Evolutionary conservation across 192 early-diverging fungal genomes (phyloP).

Genomic region (Spizellomyces sp.): DNA sequence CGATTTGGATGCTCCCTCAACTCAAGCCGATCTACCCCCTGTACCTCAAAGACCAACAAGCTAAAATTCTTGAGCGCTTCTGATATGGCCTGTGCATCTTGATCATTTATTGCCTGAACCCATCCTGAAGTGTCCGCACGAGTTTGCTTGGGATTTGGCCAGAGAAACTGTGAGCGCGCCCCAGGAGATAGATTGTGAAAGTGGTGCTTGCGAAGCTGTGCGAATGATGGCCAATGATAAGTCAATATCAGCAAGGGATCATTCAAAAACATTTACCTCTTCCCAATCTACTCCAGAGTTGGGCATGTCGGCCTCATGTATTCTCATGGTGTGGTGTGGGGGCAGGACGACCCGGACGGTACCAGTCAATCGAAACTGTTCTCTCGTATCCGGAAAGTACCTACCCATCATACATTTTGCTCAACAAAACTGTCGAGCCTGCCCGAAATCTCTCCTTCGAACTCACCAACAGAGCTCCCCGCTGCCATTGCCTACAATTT

Average conservation of each 20-base stretch:
- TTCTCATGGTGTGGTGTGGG: not conserved
- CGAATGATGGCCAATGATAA: not conserved
- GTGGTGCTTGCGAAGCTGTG: constrained; percentile 13
- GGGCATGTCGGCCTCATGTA: not conserved
- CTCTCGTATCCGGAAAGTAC: constrained; percentile 21
- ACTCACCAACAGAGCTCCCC: constrained; percentile 19
- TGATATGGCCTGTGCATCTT: not conserved
- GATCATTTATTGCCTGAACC: not conserved
- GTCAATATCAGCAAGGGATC: not conserved
- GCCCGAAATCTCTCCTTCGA: too few species aligned
- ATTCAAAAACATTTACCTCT: not conserved
- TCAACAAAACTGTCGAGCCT: not conserved
- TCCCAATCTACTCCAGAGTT: constrained; percentile 5
- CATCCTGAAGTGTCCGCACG: not conserved
- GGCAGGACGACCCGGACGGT: not conserved
- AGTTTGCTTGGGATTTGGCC: not conserved
- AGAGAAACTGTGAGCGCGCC: constrained; percentile 4
- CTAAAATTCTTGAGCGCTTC: constrained; percentile 16
- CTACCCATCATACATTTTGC: not conserved
- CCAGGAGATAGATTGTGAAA: constrained; percentile 7
- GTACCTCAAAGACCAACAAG: constrained; percentile 15
- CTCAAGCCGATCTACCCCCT: constrained; percentile 11
- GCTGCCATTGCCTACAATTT: not conserved
- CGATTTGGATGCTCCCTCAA: constrained; percentile 12
- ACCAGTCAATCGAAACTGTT: constrained; percentile 11